Percentiles rank a stretch among this genome's conserved stretches.
Evolutionary conservation across 2,329 filamentous ascomycete genomes (phyloP).

Genomic region (Colletotrichum sp.): DNA sequence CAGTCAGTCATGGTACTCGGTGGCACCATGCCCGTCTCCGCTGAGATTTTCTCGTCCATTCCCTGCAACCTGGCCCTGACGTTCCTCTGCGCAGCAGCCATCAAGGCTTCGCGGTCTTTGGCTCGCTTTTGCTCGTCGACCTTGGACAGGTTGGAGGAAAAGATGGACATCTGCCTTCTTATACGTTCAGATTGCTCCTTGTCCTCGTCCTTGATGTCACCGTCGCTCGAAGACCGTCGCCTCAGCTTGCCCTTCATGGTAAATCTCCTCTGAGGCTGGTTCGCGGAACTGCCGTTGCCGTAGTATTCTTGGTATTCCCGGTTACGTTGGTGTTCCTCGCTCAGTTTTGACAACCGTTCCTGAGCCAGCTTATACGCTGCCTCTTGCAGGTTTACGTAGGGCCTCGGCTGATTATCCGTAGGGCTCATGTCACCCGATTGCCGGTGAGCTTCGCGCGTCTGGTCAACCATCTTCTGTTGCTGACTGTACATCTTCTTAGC

Average conservation of each 20-base stretch:
- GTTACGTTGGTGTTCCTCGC: slow-evolving; percentile 69
- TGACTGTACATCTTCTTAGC: slow-evolving; percentile 83
- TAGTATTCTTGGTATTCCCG: slow-evolving; percentile 80
- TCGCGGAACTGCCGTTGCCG: slow-evolving; percentile 51
- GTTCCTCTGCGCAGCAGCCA: slow-evolving; percentile 83
- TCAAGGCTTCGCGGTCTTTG: slow-evolving; percentile 74
- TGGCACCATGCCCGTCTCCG: slow-evolving; percentile 75
- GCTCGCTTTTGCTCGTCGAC: slow-evolving; percentile 77
- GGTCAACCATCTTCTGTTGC: slow-evolving; percentile 67
- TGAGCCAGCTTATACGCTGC: slow-evolving; percentile 86
- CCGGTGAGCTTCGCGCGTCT: slow-evolving; percentile 46
- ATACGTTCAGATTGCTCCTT: slow-evolving; percentile 74
- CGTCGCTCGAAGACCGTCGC: slow-evolving; percentile 71
- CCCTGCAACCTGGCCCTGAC: slow-evolving; percentile 79
- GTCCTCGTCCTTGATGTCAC: slow-evolving; percentile 63
- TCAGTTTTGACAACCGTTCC: slow-evolving; percentile 80
- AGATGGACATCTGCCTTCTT: slow-evolving; percentile 78
- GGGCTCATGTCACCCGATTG: slow-evolving; percentile 34
- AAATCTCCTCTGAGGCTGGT: slow-evolving; percentile 45
- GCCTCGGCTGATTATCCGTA: slow-evolving; percentile 52
- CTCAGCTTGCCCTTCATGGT: slow-evolving; percentile 60
- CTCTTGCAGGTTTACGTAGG: slow-evolving; percentile 75
- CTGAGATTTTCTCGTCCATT: slow-evolving; percentile 83
- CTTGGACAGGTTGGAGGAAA: slow-evolving; percentile 70
- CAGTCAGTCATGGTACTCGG: slow-evolving; percentile 75